A percentile compares a stretch with the other conserved stretches of the same genome.
These are phyloP conservation scores for Didymella keratinophila DNA, from an alignment of 2,329 filamentous ascomycete genomes.

Conservation along the genomic window DNA sequence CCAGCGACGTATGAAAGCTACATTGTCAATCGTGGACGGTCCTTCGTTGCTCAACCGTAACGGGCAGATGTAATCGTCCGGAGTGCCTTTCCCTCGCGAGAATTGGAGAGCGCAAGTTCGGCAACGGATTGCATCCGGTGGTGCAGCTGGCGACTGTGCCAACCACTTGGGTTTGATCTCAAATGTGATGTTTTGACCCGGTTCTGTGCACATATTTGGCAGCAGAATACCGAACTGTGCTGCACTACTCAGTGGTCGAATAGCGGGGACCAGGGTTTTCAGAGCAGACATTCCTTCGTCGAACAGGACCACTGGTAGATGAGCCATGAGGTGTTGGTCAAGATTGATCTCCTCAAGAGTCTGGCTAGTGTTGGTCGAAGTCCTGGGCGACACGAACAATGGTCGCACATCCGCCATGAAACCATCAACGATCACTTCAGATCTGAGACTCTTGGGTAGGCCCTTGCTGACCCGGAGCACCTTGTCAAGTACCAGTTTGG, in stretches of 20 bases:
- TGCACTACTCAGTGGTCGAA: conserved; percentile 17
- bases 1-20: conserved; percentile 25
- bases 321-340: conserved; percentile 18
- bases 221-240: conserved; percentile 39
- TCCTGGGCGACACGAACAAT: conserved; percentile 32
- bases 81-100: conserved; percentile 29
- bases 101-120: conserved; percentile 57
- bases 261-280: conserved; percentile 9
- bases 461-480: conserved; percentile 46
- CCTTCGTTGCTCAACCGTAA: conserved; percentile 50
- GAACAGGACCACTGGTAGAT: conserved; percentile 10
- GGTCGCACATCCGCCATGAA: conserved; percentile 41
- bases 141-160: conserved; percentile 56
- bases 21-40: conserved; percentile 15
- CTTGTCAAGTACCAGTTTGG: conserved; percentile 23
- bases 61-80: conserved; percentile 49
- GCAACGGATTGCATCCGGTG: conserved; percentile 51
- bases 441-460: conserved; percentile 34
- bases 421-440: conserved; percentile 36
- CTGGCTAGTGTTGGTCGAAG: conserved; percentile 3
- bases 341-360: conserved; percentile 17
- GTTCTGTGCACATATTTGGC: conserved; percentile 40
- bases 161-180: conserved; percentile 62
- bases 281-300: conserved; percentile 12
- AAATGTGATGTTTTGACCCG: conserved; percentile 37